A percentile compares a stretch with the other conserved stretches of the same genome.
phyloP scores from a whole-genome alignment of 169 alveolate species.

The Babesia ovata region DNA sequence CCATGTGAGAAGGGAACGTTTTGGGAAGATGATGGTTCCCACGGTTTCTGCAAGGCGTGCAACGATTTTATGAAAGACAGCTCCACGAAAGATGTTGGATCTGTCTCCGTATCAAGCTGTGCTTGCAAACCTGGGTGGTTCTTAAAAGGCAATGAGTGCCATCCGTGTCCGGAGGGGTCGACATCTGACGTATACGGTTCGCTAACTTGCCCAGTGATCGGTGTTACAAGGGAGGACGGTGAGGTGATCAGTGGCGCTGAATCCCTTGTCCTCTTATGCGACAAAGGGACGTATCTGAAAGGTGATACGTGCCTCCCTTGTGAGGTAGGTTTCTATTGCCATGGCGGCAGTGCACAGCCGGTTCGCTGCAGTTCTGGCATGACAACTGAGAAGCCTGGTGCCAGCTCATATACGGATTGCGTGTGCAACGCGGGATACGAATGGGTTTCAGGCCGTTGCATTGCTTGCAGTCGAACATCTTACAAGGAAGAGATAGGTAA shows the following conservation, averaged over 20 bases:
- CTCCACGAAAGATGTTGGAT: slow-evolving; percentile 65
- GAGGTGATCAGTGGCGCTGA: slow-evolving; percentile 31
- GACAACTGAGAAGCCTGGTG: slow-evolving; percentile 50
- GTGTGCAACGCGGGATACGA: slow-evolving; percentile 78
- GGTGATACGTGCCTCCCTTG: slow-evolving; percentile 69
- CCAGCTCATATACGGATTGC: slow-evolving; percentile 46
- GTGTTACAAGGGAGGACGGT: slow-evolving; percentile 29
- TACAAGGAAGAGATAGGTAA: slow-evolving; percentile 57
- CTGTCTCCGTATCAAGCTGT: slow-evolving; percentile 60
- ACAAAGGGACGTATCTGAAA: slow-evolving; percentile 62
- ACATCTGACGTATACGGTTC: slow-evolving; percentile 61
- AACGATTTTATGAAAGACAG: slow-evolving; percentile 50
- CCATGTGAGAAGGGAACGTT: slow-evolving; percentile 44
- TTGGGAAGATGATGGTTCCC: slow-evolving; percentile 3
- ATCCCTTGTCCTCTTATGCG: slow-evolving; percentile 61
- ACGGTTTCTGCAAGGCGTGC: slow-evolving; percentile 55
- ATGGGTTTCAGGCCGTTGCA: slow-evolving; percentile 49
- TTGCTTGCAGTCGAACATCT: slow-evolving; percentile 35
- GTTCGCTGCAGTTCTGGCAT: slow-evolving; percentile 35
- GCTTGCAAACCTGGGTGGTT: slow-evolving; percentile 71
- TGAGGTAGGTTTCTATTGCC: slow-evolving; percentile 55
- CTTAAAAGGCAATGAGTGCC: slow-evolving; percentile 62
- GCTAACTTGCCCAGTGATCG: slow-evolving; percentile 38
- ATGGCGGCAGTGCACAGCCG: slow-evolving; percentile 35
- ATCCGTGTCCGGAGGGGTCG: slow-evolving; percentile 71